Evolutionary conservation across 2,329 filamentous ascomycete species (phyloP).

Genomic region (Fusarium oligoseptatum): DNA sequence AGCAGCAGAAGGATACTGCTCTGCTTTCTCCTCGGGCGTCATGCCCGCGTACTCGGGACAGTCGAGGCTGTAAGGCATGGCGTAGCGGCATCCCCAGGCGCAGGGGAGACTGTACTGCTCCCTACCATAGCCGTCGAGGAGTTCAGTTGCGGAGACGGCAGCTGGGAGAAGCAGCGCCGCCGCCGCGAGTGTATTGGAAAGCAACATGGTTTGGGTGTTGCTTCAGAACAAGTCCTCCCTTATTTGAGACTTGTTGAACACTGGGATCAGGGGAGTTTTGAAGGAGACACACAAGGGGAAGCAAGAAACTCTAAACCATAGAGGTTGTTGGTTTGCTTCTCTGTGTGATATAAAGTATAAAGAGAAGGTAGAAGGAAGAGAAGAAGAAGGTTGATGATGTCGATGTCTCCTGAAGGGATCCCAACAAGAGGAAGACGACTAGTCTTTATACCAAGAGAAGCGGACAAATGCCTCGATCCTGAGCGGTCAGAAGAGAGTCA

Average conservation of each 20-base stretch:
- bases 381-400: not conserved
- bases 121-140: conserved; percentile 38
- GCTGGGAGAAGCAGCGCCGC: not conserved
- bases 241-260: not conserved
- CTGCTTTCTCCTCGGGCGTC: conserved; percentile 31
- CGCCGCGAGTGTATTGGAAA: not conserved
- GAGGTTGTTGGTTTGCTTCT: not conserved
- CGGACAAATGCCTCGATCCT: conserved; percentile 9
- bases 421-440: conserved; percentile 6
- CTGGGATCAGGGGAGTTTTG: not conserved
- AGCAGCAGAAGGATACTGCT: conserved; percentile 20
- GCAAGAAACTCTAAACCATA: not conserved
- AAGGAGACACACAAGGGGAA: not conserved
- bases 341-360: not conserved
- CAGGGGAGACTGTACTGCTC: conserved; percentile 20
- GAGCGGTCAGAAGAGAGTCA: not conserved
- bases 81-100: conserved; percentile 31
- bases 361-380: not conserved
- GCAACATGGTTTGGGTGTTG: conserved; percentile 22
- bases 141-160: conserved; percentile 11
- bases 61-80: conserved; percentile 24
- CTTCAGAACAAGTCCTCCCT: conserved; percentile 23
- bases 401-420: not conserved
- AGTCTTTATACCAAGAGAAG: conserved; percentile 5
- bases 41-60: conserved; percentile 41